These are phyloP conservation scores for Gentiana straminea DNA, from an alignment of 257 asterid genomes.

Conservation along the genomic window DNA sequence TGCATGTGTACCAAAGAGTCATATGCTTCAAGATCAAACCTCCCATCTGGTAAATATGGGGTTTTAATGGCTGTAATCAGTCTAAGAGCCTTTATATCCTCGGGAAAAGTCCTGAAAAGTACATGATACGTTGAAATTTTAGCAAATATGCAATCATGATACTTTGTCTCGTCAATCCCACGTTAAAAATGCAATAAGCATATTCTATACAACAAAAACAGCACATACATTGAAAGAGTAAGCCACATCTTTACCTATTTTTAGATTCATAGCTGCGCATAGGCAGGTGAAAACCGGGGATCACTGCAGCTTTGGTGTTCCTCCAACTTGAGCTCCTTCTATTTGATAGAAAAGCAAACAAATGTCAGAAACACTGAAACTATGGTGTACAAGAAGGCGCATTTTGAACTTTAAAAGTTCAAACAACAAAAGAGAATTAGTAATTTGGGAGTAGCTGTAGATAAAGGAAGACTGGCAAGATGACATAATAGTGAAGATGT, in stretches of 20 bases:
- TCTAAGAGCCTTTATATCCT: constrained; percentile 63
- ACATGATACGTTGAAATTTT: background rate
- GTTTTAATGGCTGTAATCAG: constrained; percentile 77
- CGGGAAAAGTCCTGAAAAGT: constrained; percentile 57
- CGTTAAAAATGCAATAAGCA: too few species aligned
- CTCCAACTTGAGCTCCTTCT: constrained; percentile 52
- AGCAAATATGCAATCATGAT: background rate
- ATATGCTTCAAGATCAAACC: constrained; percentile 83
- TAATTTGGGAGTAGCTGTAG: too few species aligned
- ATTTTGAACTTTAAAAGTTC: background rate
- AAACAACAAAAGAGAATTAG: too few species aligned
- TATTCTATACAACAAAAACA: background rate
- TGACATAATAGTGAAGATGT: too few species aligned
- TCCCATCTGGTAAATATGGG: constrained; percentile 79
- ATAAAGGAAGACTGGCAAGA: too few species aligned
- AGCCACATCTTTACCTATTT: constrained; percentile 36
- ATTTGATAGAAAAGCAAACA: constrained; percentile 11
- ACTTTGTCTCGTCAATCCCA: background rate
- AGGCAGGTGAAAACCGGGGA: constrained; percentile 68
- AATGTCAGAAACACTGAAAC: constrained; percentile 4
- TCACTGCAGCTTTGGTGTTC: constrained; percentile 57
- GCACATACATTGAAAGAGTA: background rate
- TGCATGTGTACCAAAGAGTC: constrained; percentile 61
- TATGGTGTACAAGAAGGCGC: background rate
- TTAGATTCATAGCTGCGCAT: constrained; percentile 85